phyloP scores from a whole-genome alignment of 139 green algal species.

The Chlamydomonas asymmetrica region DNA sequence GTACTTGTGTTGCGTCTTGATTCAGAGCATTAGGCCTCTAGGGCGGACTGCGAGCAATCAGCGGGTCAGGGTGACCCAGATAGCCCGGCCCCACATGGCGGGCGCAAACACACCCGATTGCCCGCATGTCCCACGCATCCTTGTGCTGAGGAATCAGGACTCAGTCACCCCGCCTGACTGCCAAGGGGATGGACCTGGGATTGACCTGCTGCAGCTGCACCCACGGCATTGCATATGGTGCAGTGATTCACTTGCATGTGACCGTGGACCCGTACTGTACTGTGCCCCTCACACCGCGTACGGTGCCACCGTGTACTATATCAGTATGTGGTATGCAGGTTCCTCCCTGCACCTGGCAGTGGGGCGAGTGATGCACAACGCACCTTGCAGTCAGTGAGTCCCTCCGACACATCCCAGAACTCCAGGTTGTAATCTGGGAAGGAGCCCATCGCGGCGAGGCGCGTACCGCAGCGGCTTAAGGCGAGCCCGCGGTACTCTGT shows the following conservation, averaged over 20 bases:
- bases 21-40: no score
- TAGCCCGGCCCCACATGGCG: no score
- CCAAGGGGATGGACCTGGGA: no score
- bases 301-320: neutral
- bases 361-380: neutral
- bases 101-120: no score
- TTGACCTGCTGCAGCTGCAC: no score
- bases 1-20: neutral
- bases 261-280: neutral
- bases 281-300: neutral
- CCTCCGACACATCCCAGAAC: constrained; percentile 16
- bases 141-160: no score
- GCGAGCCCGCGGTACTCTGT: constrained; percentile 9
- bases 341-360: neutral
- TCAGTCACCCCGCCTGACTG: no score
- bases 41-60: no score
- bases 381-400: neutral
- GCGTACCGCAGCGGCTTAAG: constrained; percentile 11
- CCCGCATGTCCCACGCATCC: no score
- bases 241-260: neutral
- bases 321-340: neutral
- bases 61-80: no score
- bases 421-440: constrained; percentile 17
- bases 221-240: neutral
- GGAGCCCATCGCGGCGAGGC: neutral